Base-by-base conservation (phyloP, 805 yeast species). In the Torulaspora maleeae region DNA sequence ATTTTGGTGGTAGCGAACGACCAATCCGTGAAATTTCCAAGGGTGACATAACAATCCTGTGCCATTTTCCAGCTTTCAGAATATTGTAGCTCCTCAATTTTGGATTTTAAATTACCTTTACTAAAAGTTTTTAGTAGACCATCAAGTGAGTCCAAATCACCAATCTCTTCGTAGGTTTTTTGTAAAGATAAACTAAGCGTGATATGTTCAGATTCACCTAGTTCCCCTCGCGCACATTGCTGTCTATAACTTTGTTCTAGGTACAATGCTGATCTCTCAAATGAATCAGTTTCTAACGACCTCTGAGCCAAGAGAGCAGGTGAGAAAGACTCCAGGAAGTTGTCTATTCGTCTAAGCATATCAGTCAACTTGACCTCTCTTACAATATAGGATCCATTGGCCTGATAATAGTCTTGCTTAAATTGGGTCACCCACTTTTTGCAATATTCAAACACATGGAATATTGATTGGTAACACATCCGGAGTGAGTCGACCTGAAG, bases 41-140 rank as follows among this genome's bases (percentile, higher is more conserved):
- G 64, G 0, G 83, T 86, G 37, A 81, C 82, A 54, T 87, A 82
- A 29, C 96, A 87, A 49, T 86, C 89, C 50, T 87, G 85, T 0
- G 96, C 95, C 55, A 87, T 75, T 33, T 80, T 74, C 95, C 96
- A 89, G 55, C 83, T 83, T 33, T 86, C 88, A 39, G 86, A 82
- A 53, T 86, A 89, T 54, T 88, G 93, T 43, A 91, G 80, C 47
- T 87, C 87, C 5, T 81, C 71, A 20, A 90, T 75, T 59, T 87
- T 86, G 49, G 89, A 90, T n/a, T 78, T 76, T 36, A 88, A 67
- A 51, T 80, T 78, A 33, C 79, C 77, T 0, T 83, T 76, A 0
- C 95, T 80, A 54, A 86, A 83, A 48, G 75, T 75, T 48, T 86
- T 80, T 45, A 90, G 68, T 4, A 87, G 79, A 17, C 99, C 99